Evolutionary conservation across 495 filamentous ascomycete genomes (phyloP), one percentile per base, ranked within the genome.

Genomic region (Talaromyces thailandensis): DNA sequence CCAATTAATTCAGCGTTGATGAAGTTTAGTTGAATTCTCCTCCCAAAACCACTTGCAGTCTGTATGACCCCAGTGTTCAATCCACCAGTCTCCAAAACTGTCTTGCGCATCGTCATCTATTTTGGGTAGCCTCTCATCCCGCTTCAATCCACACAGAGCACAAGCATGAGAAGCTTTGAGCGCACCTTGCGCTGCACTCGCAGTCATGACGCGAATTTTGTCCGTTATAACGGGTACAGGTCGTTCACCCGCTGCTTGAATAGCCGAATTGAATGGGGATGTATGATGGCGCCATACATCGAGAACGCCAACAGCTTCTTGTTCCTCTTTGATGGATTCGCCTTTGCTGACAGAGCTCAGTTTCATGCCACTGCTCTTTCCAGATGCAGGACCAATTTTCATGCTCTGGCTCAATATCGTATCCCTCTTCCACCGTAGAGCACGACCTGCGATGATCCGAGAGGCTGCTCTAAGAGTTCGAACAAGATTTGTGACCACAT

Each of bases 81-180:
- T 80, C 94, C 94, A 98, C 91, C 91, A 97, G 73, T 97, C 92
- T 43, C 90, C 91, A 77, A 96, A 93, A 71, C 86, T 91, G 75
- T 96, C 94, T 64, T 91, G 84, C 21, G 95, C 87, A 60, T 85
- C 78, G 28, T 86, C 77, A 71, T 96, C 93, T 29, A 96, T 78
- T 65, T 82, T 86, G 2, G 77, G 70, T 21, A 97, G 76, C 37
- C 93, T 79, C 76, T 98, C 94, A 51, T 95, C 89, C 66, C 93
- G 77, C 74, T 86, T 92, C 64, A 98, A 75, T 2, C 91, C 91
- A 75, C 94, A 98, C 24, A 98, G 79, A 58, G 90, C 84, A 74
- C 94, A 98, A n/a, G 84, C 80, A 71, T 88, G 86, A 0, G 85
- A 77, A 7, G 89, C 90, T 56, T 84, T 89, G 8, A 88, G 69